Base-by-base conservation (phyloP, 495 filamentous ascomycete species). In the Cairneyella variabilis region DNA sequence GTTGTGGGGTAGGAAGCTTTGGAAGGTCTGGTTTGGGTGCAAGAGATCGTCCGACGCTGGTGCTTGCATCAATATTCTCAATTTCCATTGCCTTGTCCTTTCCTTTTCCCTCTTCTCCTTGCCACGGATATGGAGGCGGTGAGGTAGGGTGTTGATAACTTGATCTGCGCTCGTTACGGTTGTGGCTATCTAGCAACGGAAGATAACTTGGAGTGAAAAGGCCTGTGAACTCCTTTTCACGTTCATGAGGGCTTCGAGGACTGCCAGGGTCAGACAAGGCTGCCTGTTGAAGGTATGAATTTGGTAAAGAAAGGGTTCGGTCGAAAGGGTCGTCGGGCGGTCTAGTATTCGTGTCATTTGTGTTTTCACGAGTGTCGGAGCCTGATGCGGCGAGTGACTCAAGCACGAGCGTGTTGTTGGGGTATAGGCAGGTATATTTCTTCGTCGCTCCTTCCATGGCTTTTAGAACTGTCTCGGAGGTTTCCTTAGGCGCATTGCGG, bases 131-230 rank as follows among this genome's bases (percentile, higher is more conserved):
- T 57, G 56, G 46, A 49, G 14, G 43, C 1, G 56, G 48, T 7
- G 22, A 20, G 30, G 53, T 56, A 8, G 14, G 8, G n/a, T n/a
- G n/a, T n/a, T n/a, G n/a, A n/a, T n/a, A n/a, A n/a, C n/a, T n/a
- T 21, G 53, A 36, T 53, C 54, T 58, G n/a, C 53, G 54, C 37
- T 63, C 57, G 40, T 53, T 43, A 49, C 67, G 71, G 37, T 69
- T 63, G 26, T 60, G 63, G 46, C 69, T 68, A 53, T 79, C 79
- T 34, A 83, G 76, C 34, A 83, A 66, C 41, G 79, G 79, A 28
- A 84, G 70, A 58, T 79, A 83, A 46, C 65, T 73, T 18, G 80
- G 81, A 12, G 78, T 83, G 60, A 83, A 83, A 17, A 83, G 56
- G 30, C 79, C 80, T 30, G 78, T 75, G 53, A 83, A 79, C 53